Evolutionary conservation across 371 early-diverging fungal species (phyloP), one percentile per base, ranked within the genome.

Genomic region (Coemansia sp.): DNA sequence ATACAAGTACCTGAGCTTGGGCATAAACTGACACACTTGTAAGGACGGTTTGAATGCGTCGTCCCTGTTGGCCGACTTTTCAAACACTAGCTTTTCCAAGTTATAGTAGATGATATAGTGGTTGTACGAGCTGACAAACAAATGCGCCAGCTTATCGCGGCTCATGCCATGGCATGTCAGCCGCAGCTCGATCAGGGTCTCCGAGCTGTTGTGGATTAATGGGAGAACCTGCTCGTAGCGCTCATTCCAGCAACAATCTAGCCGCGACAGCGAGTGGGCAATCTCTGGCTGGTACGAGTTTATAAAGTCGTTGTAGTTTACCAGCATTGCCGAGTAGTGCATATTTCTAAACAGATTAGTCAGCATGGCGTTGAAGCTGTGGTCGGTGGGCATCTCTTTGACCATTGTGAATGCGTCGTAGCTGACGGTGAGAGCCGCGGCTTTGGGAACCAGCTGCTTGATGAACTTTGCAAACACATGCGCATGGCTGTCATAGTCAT

Each of bases 171-270:
- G 20, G 8, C 57, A 57, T 4, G 52, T 42, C 0, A 58, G 20
- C 5, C 36, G 45, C 2, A 64, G 45, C 16, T 52, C 45, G 1
- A 30, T 26, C 4, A 64, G 34, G 0, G 65, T 45, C 7, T 35
- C 58, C 4, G 65, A 45, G 52, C 53, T 64, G 33, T 5, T 47
- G 8, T 64, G 65, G 5, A 64, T 53, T 38, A 64, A 47, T 2
- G 35, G 40, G 4, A 64, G 33, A 58, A 58, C 9, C 5, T 45
- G 41, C 1, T 38, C 10, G 20, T 43, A 64, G 6, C n/a, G 4
- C 33, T 59, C 60, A 12, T 49, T 38, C 60, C 60, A 59, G 33
- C 60, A 51, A 40, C 65, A 64, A 7, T 41, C 53, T 16, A 64
- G 57, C 1, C 42, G 41, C 0, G 65, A 35, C 33, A 64, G 55